Evolutionary conservation across 2,329 filamentous ascomycete species (phyloP), one percentile per base, ranked within the genome.

Genomic region (Mollisiaceae sp.): DNA sequence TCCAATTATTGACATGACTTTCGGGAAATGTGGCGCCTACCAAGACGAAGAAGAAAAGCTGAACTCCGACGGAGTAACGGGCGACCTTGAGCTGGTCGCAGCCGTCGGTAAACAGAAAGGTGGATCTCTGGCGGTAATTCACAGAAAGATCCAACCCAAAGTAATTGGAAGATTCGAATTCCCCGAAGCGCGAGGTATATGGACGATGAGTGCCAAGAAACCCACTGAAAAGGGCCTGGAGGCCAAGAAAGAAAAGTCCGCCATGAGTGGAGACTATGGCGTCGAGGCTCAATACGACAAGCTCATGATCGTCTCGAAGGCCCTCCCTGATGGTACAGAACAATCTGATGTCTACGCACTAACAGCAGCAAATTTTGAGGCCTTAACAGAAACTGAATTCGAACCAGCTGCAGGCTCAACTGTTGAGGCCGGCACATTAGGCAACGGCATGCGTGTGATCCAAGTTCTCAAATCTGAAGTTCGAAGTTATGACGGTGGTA

Each of bases 401-500:
- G 96, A 99, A 67, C 89, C 91, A 4, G 92, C 92, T 55, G 92
- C 94, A 68, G 95, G 94, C 32, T 87, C 90, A 38, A 97, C 95
- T 0, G 84, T 98, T 56, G 91, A 96, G 71, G 91, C 95, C 20
- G 92, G 92, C 18, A 91, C 90, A 0, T 87, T 99, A 77, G 91
- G 91, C n/a, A 86, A 87, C 60, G 88, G 91, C 66, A 91, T 86
- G 75, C 88, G 93, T 65, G 89, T 98, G 39, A 89, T 98, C 18
- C 95, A 98, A 75, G 90, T 97, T 1, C 83, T 97, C 61, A 91
- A 90, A 69, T 92, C 89, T 1, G 94, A 98, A 74, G 88, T 98
- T 27, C 86, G 94, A 65, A 94, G 91, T 67, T 99, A 97, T 73
- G 94, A 98, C 77, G 90, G 90, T 78, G 90, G 92, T 94, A 78